Conservation (phyloP, 352 stramenopile genomes). For the Thalassiosira ordinaria region DNA sequence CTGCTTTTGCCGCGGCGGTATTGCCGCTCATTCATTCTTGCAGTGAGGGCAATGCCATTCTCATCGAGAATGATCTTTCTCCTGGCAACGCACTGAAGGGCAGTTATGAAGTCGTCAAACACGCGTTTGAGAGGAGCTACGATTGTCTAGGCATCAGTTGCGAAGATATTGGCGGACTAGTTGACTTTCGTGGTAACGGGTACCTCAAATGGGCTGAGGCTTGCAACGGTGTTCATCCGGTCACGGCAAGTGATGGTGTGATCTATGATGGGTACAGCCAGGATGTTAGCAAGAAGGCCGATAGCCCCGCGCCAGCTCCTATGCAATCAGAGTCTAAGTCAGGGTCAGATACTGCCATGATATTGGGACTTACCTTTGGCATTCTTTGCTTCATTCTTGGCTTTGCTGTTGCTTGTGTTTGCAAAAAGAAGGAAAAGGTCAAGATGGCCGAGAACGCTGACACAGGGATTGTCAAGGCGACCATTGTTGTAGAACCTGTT, state of each 20-base stretch:
- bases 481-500: too few species aligned
- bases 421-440: conserved; percentile 4
- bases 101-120: conserved; percentile 36
- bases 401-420: not conserved
- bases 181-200: conserved; percentile 14
- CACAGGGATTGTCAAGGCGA: too few species aligned
- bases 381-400: conserved; percentile 8
- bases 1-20: conserved; percentile 29
- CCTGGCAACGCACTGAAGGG: conserved; percentile 22
- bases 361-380: not conserved
- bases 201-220: conserved; percentile 25
- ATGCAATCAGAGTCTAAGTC: not conserved
- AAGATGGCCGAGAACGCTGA: too few species aligned
- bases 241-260: too few species aligned
- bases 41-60: conserved; percentile 18
- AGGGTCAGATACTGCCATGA: not conserved
- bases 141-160: conserved; percentile 42
- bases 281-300: too few species aligned
- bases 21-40: conserved; percentile 41
- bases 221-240: conserved; percentile 5
- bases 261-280: too few species aligned
- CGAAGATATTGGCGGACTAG: conserved; percentile 37
- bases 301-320: too few species aligned
- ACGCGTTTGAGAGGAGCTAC: conserved; percentile 32
- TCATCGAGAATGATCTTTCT: conserved; percentile 46